Evolutionary conservation across 305 asterid species (phyloP), one percentile per base, ranked within the genome.

Genomic region (Plantago lanceolata): DNA sequence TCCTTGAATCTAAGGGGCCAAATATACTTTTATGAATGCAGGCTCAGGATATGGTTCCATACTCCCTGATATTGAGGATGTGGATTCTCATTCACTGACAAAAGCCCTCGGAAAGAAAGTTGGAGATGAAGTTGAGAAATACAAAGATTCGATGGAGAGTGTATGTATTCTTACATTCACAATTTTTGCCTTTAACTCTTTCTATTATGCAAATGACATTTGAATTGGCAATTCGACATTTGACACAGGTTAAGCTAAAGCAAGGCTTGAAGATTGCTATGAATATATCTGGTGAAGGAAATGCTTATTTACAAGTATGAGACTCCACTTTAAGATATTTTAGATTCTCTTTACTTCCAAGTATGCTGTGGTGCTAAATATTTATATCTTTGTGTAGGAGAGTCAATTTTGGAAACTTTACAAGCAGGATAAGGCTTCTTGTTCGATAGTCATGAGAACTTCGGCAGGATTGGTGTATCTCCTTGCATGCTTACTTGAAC

Each of bases 331-430:
- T 65, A 51, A 51, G 17, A 18, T 60, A 21, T 48, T 33, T 65
- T 57, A 51, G 17, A 18, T 60, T 50, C 19, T 53, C 11, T 59
- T 18, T 9, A 33, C 29, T 57, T 37, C 50, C 45, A 37, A 19
- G 44, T 37, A 45, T 13, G 33, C n/a, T 50, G 17, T 4, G 26
- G 8, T 14, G 0, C 55, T 50, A 50, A 3, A 13, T 19, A 55
- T 21, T 74, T 67, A 48, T 49, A 35, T 28, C 63, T 31, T 57
- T 31, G 24, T 83, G 63, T 68, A 93, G 98, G 96, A 80, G 65
- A 85, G 86, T 76, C 92, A 89, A 77, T 89, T 89, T 66, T 93
- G 99, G 97, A 93, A 83, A 81, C 96, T 93, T 80, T 93, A 85
- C 92, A 89, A 85, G 73, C 95, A 89, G 79, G 96, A 89, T 63